These are phyloP conservation scores for Xylaria sp. DNA, from an alignment of 2,329 filamentous ascomycete species.

Conservation along the genomic window DNA sequence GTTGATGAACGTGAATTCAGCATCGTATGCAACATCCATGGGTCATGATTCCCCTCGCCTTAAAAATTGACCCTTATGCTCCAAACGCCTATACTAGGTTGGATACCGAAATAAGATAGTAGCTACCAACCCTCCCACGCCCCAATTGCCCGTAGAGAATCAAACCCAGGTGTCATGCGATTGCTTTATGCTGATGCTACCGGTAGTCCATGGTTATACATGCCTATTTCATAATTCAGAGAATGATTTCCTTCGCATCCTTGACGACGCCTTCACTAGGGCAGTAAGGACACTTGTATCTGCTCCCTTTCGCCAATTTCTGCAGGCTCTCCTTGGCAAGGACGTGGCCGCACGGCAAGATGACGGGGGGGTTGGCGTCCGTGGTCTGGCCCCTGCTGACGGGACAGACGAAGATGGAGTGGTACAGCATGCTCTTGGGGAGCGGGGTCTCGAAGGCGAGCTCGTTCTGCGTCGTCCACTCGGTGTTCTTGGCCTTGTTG, in stretches of 20 bases:
- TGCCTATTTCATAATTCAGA: slow-evolving; percentile 50
- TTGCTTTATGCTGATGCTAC: not conserved
- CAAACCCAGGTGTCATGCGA: not conserved
- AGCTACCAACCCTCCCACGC: not conserved
- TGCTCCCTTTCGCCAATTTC: slow-evolving; percentile 75
- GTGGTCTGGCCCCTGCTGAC: slow-evolving; percentile 97
- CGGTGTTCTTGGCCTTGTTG: slow-evolving; percentile 86
- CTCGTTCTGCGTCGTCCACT: slow-evolving; percentile 93
- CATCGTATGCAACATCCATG: not conserved
- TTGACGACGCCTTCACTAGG: slow-evolving; percentile 79
- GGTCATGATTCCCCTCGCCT: no score
- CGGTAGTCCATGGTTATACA: not conserved
- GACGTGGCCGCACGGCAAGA: slow-evolving; percentile 94
- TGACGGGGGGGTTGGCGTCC: slow-evolving; percentile 91
- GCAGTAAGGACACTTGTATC: slow-evolving; percentile 97
- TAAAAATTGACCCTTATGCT: no score
- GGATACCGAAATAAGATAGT: slow-evolving; percentile 1
- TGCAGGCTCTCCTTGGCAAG: slow-evolving; percentile 84
- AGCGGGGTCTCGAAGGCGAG: slow-evolving; percentile 77
- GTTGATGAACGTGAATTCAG: not conserved
- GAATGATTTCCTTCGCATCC: slow-evolving; percentile 75
- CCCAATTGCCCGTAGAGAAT: not conserved
- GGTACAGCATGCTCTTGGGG: slow-evolving; percentile 72
- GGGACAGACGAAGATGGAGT: slow-evolving; percentile 96
- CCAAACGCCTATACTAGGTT: not conserved